Base-by-base conservation (phyloP, 148 eudicot genomes). In the Camellia lanceoleosa region DNA sequence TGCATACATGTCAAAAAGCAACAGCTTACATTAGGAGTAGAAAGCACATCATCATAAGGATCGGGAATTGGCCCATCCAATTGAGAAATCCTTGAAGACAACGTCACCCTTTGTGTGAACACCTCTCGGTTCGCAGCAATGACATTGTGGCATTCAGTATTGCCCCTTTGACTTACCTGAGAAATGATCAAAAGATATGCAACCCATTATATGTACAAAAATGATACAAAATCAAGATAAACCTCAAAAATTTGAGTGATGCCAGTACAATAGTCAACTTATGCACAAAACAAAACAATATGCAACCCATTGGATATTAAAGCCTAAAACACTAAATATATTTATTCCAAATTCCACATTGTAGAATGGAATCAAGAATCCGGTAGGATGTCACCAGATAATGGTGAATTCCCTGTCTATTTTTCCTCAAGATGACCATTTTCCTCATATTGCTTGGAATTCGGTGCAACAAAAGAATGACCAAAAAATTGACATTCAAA, bases 1-100 rank as follows among this genome's bases (percentile, higher is more conserved):
- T 30, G 43, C 51, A 74, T 16, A 16, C 64, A 66, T 66, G 60
- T 16, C 3, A 15, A 71, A 18, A 74, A 61, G 69, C 77, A 41
- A n/a, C 64, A 38, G n/a, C 89, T 87, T 85, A 94, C 98, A 88
- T 92, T 92, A 44, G 98, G 98, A 51, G 98, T 92, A 80, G 98
- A 92, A 73, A 92, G 93, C 83, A 80, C 88, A 75, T 94, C 98
- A 78, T 94, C 97, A 84, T 94, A 92, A 70, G 97, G 95, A 85
- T 94, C 97, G 78, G 98, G 88, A 20, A 88, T 85, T 59, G 92
- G 97, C 68, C 95, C 98, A 86, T 94, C 97, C 62, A 91, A 77
- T 86, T 94, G 97, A 82, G 93, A 87, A 82, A 92, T 89, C 83
- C 84, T 84, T 38, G 87, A 83, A 74, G 89, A 81, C 52, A 76